Percentiles rank a stretch among this genome's conserved stretches.
Conservation (phyloP, 2,329 filamentous ascomycete species). For the Cadophora malorum region DNA sequence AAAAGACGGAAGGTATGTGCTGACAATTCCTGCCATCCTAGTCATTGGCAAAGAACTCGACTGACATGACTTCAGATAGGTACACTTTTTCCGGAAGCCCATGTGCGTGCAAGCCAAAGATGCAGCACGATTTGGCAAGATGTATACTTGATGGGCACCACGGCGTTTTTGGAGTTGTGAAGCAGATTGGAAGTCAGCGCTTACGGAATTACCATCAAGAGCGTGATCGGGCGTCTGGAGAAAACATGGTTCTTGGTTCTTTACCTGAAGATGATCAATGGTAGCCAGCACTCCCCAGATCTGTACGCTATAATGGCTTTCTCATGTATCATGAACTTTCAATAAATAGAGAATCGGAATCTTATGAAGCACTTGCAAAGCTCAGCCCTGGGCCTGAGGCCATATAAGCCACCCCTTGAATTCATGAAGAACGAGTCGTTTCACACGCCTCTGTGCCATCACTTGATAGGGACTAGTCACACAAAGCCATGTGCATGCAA, state of each 20-base stretch:
- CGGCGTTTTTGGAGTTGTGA: slow-evolving; percentile 25
- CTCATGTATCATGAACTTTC: neutral
- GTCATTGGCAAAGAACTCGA: neutral
- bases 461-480: no score
- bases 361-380: no score
- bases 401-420: no score
- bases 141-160: slow-evolving; percentile 24
- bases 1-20: slow-evolving; percentile 25
- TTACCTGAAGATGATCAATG: slow-evolving; percentile 23
- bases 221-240: slow-evolving; percentile 16
- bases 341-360: neutral
- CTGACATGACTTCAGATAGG: slow-evolving; percentile 14
- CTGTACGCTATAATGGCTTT: neutral
- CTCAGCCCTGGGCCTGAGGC: no score
- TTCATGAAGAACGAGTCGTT: no score
- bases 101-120: slow-evolving; percentile 24
- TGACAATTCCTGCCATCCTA: neutral
- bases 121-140: slow-evolving; percentile 24
- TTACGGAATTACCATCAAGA: slow-evolving; percentile 26
- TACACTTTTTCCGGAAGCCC: slow-evolving; percentile 24
- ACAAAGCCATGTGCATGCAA: no score
- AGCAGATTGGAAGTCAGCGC: slow-evolving; percentile 27
- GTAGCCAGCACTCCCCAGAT: neutral
- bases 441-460: no score
- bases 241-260: slow-evolving; percentile 21